Base-by-base conservation (phyloP, 805 yeast genomes). In the Candida silvicultrix region DNA sequence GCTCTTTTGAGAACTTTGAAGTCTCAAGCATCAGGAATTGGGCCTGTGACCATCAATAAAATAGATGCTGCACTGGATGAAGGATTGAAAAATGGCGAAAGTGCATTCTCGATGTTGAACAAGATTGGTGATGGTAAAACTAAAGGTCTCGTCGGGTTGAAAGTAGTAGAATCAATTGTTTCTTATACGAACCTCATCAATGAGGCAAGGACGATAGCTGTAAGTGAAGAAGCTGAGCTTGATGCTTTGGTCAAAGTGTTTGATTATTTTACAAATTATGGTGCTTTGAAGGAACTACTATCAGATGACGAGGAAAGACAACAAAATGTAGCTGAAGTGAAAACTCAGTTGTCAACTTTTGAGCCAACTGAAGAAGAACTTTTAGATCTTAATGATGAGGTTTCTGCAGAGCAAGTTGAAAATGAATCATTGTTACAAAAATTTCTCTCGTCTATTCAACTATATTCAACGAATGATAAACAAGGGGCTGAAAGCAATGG, bases 1-100 rank as follows among this genome's bases (percentile, higher is more conserved):
- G 86, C 96, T 0, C 68, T 78, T 31, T 51, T 77, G 31, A 65
- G 88, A 31, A 71, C 83, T 1, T 50, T 89, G 23, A 74, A 76
- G 40, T 70, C 69, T 44, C 92, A 90, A 1, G 69, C 79, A 34
- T 65, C 83, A 46, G 90, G 94, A 0, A 57, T 89, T 10, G 97
- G 97, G 0, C 70, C 67, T 4, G 69, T 68, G 2, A 57, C 59
- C 42, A 45, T 65, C 0, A 55, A 51, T 18, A 34, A 22, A 1
- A 18, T 46, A 3, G 35, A 45, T 14, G 15, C 11, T 0, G 18
- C 34, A 12, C 15, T 51, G 3, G 47, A 45, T 18, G 32, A 39
- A 9, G 37, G 44, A 16, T 20, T 45, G 6, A 19, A 8, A 16
- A 22, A 29, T 2, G 46, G 42, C 1, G 12, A 41, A 8, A 16